Conservation (phyloP, 305 asterid genomes). For the Plantago coronopus region DNA sequence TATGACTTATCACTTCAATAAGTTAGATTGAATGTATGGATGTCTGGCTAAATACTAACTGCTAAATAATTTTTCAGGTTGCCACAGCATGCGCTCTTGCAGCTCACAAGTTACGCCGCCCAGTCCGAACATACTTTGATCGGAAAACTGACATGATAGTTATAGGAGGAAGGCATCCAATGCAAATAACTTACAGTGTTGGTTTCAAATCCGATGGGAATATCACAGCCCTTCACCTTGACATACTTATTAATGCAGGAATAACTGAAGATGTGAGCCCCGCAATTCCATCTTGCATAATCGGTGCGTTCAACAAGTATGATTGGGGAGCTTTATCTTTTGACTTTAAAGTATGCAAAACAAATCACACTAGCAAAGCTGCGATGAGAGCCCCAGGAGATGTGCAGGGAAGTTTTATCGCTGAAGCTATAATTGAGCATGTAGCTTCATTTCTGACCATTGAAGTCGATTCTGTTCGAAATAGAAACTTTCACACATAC, state of each 20-base stretch:
- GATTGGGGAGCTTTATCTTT: conserved; percentile 70
- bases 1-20: background rate
- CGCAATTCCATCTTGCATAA: conserved; percentile 36
- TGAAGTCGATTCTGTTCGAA: conserved; percentile 54
- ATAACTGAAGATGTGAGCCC: conserved; percentile 60
- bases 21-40: background rate
- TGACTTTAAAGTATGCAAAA: conserved; percentile 67
- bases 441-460: conserved; percentile 46
- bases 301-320: conserved; percentile 52
- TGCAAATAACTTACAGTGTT: conserved; percentile 65
- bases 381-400: conserved; percentile 87
- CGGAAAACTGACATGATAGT: conserved; percentile 74
- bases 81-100: conserved; percentile 84
- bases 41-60: background rate
- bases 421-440: conserved; percentile 75
- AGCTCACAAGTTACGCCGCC: conserved; percentile 61
- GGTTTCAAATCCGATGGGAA: conserved; percentile 76
- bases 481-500: conserved; percentile 50
- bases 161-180: conserved; percentile 82
- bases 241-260: conserved; percentile 63
- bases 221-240: conserved; percentile 69
- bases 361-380: conserved; percentile 59
- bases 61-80: conserved; percentile 28
- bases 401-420: conserved; percentile 63
- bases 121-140: conserved; percentile 63